Evolutionary conservation across 2,329 filamentous ascomycete species (phyloP), one percentile per base, ranked within the genome.

Genomic region (Celoporthe dispersa): DNA sequence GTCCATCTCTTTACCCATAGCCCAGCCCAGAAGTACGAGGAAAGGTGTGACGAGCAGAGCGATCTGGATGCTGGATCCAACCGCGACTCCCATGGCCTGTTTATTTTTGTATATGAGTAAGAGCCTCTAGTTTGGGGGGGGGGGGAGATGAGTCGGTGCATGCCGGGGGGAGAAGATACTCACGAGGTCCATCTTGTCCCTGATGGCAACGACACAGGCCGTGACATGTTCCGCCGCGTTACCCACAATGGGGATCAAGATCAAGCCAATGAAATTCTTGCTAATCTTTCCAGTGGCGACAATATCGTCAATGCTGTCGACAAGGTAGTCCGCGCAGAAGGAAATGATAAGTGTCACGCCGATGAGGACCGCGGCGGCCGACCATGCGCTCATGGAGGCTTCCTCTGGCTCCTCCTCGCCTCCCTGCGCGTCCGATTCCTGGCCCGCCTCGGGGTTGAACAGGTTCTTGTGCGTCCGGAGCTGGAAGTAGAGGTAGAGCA

Each of bases 211-310:
- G 39, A 94, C 90, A 25, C 94, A 90, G 25, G 92, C 92, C 1
- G 92, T 94, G 53, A 94, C 92, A 76, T 94, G 92, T 79, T 94
- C 92, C 2, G 92, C 92, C 2, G 92, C 92, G 75, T 94, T 94
- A 59, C 92, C 92, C 41, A 94, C 92, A 73, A 94, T 94, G 3
- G 92, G 92, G 64, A 94, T 91, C 28, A 94, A 82, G 64, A 94
- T 92, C 64, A 94, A 83, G 83, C 92, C 92, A 75, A 94, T 93
- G 75, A 94, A 94, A 1, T 90, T 93, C 80, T 92, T 92, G 83
- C 90, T 93, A 78, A 94, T 92, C 71, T 90, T 86, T 2, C 89
- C 88, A 59, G 84, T 88, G 74, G 88, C 85, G 33, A 94, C 92
- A 62, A 94, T 86, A 37, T 85, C 84, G 75, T 92, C 90, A 0